Evolutionary conservation across 179 eudicot species (phyloP).

Genomic region (Drosera spatulata): DNA sequence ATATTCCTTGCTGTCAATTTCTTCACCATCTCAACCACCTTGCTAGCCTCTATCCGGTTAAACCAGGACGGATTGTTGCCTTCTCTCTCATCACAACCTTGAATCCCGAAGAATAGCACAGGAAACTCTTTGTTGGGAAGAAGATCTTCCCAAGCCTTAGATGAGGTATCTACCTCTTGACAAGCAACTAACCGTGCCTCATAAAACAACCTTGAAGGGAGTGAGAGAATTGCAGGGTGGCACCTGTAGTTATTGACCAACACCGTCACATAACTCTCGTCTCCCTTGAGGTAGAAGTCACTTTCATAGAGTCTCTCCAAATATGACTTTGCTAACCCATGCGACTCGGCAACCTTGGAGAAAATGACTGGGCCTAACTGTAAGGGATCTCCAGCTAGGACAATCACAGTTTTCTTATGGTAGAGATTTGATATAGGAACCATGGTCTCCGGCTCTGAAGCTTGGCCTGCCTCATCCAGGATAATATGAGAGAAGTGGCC

Average conservation of each 20-base stretch:
- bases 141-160: slow-evolving; percentile 37
- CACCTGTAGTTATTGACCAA: slow-evolving; percentile 66
- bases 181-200: slow-evolving; percentile 48
- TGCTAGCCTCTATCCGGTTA: slow-evolving; percentile 85
- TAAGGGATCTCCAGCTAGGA: slow-evolving; percentile 91
- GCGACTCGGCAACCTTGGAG: slow-evolving; percentile 49
- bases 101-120: slow-evolving; percentile 67
- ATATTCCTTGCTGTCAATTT: slow-evolving; percentile 29
- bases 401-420: slow-evolving; percentile 40
- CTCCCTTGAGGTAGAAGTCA: slow-evolving; percentile 31
- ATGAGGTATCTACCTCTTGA: slow-evolving; percentile 20
- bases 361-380: slow-evolving; percentile 84
- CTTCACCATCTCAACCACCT: slow-evolving; percentile 52
- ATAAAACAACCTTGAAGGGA: slow-evolving; percentile 78
- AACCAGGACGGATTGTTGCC: slow-evolving; percentile 97
- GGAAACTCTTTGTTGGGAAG: slow-evolving; percentile 72
- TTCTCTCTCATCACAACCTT: slow-evolving; percentile 85
- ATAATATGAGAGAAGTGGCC: slow-evolving; percentile 82
- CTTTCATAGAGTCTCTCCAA: slow-evolving; percentile 63
- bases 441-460: slow-evolving; percentile 97
- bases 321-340: slow-evolving; percentile 66
- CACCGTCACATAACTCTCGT: slow-evolving; percentile 57
- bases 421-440: slow-evolving; percentile 67
- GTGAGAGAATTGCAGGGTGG: slow-evolving; percentile 60
- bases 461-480: slow-evolving; percentile 95